Conservation (phyloP, 2,329 filamentous ascomycete genomes). For the Stachybotrys chartarum region DNA sequence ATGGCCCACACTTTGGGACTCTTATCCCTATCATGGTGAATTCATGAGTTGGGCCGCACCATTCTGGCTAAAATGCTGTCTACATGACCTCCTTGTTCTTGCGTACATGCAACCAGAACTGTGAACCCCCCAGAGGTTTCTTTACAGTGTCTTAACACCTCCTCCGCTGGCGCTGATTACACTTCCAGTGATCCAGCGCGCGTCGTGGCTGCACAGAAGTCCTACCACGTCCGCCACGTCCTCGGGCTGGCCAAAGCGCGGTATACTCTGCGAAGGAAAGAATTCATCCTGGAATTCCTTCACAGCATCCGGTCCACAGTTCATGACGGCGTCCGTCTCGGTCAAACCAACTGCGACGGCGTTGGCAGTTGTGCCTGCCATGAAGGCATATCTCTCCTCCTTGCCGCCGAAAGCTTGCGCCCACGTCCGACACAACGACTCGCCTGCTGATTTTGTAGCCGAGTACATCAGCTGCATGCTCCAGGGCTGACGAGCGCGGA, state of each 20-base stretch:
- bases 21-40: too few species aligned
- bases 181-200: constrained; percentile 26
- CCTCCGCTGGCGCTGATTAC: constrained; percentile 27
- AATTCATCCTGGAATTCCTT: constrained; percentile 23
- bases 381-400: constrained; percentile 24
- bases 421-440: constrained; percentile 28
- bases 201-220: constrained; percentile 22
- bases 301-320: constrained; percentile 21
- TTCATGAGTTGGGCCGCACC: too few species aligned
- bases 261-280: constrained; percentile 23
- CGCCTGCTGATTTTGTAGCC: constrained; percentile 24
- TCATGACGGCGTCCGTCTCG: constrained; percentile 23
- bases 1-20: too few species aligned
- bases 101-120: too few species aligned
- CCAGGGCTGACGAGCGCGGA: constrained; percentile 24
- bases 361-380: constrained; percentile 27
- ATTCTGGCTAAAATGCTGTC: too few species aligned
- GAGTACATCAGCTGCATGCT: constrained; percentile 24
- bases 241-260: constrained; percentile 22
- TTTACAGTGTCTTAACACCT: constrained; percentile 18
- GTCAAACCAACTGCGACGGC: constrained; percentile 23
- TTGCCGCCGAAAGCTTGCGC: constrained; percentile 26
- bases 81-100: too few species aligned
- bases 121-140: constrained; percentile 3
- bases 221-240: constrained; percentile 28